Percentiles rank a stretch among this genome's conserved stretches.
Evolutionary conservation across 2,329 filamentous ascomycete species (phyloP).

Genomic region (Plenodomus lindquistii): DNA sequence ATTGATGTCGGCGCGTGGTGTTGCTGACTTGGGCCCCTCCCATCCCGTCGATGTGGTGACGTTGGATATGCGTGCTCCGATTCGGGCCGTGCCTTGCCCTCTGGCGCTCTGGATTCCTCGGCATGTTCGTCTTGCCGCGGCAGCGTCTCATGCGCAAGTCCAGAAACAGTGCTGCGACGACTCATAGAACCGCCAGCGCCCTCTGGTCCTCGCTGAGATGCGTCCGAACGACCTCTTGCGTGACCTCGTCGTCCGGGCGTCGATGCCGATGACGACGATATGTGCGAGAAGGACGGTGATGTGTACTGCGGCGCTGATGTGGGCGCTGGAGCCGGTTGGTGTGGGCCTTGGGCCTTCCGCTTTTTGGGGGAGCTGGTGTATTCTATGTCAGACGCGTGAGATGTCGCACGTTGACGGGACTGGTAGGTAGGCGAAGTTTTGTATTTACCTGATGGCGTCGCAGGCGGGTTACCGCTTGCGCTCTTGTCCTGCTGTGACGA

Average conservation of each 20-base stretch:
- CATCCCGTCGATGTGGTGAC: conserved; percentile 29
- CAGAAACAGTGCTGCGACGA: conserved; percentile 38
- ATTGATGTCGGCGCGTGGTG: conserved; percentile 27
- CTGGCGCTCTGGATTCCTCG: conserved; percentile 28
- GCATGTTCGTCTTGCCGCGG: conserved; percentile 29
- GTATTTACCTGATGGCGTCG: conserved; percentile 70
- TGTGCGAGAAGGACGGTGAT: conserved; percentile 58
- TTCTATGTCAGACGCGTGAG: conserved; percentile 58
- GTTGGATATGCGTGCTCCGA: conserved; percentile 23
- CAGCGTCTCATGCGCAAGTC: conserved; percentile 35
- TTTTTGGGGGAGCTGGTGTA: conserved; percentile 80
- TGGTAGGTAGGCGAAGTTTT: conserved; percentile 46
- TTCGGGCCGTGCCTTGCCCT: conserved; percentile 23
- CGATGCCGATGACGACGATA: conserved; percentile 58
- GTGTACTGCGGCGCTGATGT: conserved; percentile 55
- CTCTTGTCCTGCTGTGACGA: conserved; percentile 61
- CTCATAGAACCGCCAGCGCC: conserved; percentile 36
- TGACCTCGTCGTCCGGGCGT: conserved; percentile 63
- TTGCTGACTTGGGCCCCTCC: conserved; percentile 29
- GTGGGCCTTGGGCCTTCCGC: conserved; percentile 69
- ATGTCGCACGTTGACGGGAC: conserved; percentile 54
- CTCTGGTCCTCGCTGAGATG: conserved; percentile 51
- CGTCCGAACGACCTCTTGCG: conserved; percentile 67
- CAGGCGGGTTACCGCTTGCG: conserved; percentile 66
- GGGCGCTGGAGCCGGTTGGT: conserved; percentile 56